Percentiles rank a stretch among this genome's conserved stretches.
These are phyloP conservation scores for Leptodontidium sp. DNA, from an alignment of 2,329 filamentous ascomycete species.

Conservation along the genomic window DNA sequence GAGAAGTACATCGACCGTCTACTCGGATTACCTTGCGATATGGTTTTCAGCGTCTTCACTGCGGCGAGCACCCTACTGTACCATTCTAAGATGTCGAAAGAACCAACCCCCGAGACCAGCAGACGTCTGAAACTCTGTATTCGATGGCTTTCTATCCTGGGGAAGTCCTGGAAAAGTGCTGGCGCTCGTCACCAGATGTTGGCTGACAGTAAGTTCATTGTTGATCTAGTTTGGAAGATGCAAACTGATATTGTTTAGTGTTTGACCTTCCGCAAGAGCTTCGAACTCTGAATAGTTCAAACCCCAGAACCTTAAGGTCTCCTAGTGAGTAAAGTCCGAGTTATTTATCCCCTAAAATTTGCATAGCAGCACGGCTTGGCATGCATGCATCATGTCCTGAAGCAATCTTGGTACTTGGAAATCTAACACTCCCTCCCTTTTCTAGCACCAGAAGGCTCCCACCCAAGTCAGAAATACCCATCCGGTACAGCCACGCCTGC, in stretches of 20 bases:
- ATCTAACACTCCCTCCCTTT: background rate
- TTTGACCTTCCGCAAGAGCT: constrained; percentile 36
- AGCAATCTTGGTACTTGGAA: background rate
- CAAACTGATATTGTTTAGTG: constrained; percentile 24
- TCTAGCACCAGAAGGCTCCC: constrained; percentile 3
- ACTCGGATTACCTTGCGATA: constrained; percentile 44
- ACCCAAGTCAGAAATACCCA: background rate
- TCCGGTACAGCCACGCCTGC: background rate
- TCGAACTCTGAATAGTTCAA: constrained; percentile 23
- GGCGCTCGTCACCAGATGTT: constrained; percentile 43
- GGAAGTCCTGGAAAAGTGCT: constrained; percentile 45
- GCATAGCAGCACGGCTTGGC: background rate
- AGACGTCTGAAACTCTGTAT: constrained; percentile 42
- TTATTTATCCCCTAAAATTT: background rate
- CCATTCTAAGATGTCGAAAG: constrained; percentile 35
- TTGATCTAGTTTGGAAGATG: background rate
- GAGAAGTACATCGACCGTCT: constrained; percentile 44
- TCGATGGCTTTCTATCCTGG: constrained; percentile 44
- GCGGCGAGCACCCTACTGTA: constrained; percentile 44
- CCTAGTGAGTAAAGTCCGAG: background rate
- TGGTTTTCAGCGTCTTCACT: constrained; percentile 45
- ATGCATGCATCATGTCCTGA: background rate
- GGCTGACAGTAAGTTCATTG: constrained; percentile 40
- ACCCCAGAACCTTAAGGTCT: background rate
- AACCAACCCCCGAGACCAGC: constrained; percentile 31